These are phyloP conservation scores for Salvia rosmarinus DNA, from an alignment of 257 asterid species.

Conservation along the genomic window DNA sequence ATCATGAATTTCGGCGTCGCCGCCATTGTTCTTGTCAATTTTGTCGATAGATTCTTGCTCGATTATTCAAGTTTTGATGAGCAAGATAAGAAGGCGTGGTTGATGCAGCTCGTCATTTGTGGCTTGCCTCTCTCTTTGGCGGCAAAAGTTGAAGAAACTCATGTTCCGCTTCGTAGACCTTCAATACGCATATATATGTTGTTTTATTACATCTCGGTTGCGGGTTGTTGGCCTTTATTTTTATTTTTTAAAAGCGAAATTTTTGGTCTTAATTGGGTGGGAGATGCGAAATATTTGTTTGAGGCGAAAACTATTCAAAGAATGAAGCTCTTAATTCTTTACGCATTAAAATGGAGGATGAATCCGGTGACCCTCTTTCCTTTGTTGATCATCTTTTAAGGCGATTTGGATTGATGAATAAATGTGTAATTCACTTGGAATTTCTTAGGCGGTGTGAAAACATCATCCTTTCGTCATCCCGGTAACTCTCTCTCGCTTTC, in stretches of 20 bases:
- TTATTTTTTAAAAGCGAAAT: neutral
- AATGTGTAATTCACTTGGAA: slow-evolving; percentile 47
- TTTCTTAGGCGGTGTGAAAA: slow-evolving; percentile 56
- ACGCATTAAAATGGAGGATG: slow-evolving; percentile 71
- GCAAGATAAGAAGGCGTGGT: slow-evolving; percentile 59
- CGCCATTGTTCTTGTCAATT: slow-evolving; percentile 60
- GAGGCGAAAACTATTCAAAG: slow-evolving; percentile 74
- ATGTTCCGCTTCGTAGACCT: slow-evolving; percentile 66
- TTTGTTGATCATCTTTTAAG: slow-evolving; percentile 62
- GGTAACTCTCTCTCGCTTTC: slow-evolving; percentile 50
- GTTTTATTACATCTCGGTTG: neutral
- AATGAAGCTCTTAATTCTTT: slow-evolving; percentile 80
- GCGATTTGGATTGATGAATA: slow-evolving; percentile 59
- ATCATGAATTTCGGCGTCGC: too few species aligned
- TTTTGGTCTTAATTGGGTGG: slow-evolving; percentile 42
- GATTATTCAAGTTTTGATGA: slow-evolving; percentile 32
- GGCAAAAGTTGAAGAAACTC: slow-evolving; percentile 75
- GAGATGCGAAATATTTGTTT: slow-evolving; percentile 52
- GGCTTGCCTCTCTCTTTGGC: slow-evolving; percentile 74
- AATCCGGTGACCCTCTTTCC: slow-evolving; percentile 73
- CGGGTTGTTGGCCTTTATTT: neutral
- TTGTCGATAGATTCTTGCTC: slow-evolving; percentile 58
- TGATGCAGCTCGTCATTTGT: slow-evolving; percentile 65
- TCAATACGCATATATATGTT: slow-evolving; percentile 38
- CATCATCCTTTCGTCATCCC: slow-evolving; percentile 51